phyloP scores from a whole-genome alignment of 2,329 filamentous ascomycete species.

The Acrocalymma vagum region DNA sequence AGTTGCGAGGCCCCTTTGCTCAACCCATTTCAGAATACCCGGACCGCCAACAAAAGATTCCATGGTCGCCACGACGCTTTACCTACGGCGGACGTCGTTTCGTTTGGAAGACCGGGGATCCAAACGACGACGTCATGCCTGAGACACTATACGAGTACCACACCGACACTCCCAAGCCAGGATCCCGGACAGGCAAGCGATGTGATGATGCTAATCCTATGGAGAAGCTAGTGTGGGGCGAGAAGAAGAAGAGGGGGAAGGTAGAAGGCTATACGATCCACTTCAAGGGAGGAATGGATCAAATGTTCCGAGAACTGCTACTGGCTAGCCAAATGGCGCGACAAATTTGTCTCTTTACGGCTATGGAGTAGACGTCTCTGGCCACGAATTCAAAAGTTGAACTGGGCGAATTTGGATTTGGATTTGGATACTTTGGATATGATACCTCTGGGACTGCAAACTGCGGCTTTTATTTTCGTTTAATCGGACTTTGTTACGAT shows the following conservation, averaged over 20 bases:
- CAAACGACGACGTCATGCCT: slow-evolving; percentile 56
- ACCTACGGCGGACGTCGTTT: slow-evolving; percentile 46
- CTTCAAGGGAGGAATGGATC: slow-evolving; percentile 47
- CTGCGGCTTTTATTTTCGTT: no score
- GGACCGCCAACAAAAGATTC: slow-evolving; percentile 46
- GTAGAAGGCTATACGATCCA: slow-evolving; percentile 49
- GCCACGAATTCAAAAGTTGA: not conserved
- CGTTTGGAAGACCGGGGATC: slow-evolving; percentile 54
- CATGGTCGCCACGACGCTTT: slow-evolving; percentile 48
- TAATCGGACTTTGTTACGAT: no score
- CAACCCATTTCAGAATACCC: slow-evolving; percentile 46
- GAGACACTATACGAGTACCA: slow-evolving; percentile 47
- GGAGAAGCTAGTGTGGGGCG: slow-evolving; percentile 44
- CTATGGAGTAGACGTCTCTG: slow-evolving; percentile 32
- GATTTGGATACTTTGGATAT: no score
- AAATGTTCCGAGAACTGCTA: slow-evolving; percentile 45
- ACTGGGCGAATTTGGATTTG: slow-evolving; percentile 1
- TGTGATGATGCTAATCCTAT: slow-evolving; percentile 40
- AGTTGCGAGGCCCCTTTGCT: slow-evolving; percentile 40
- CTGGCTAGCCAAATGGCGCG: slow-evolving; percentile 49
- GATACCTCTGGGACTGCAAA: slow-evolving; percentile 4
- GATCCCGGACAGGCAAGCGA: slow-evolving; percentile 44
- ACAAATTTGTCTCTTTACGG: slow-evolving; percentile 47
- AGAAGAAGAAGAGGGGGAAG: slow-evolving; percentile 46
- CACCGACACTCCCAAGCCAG: slow-evolving; percentile 44